Base-by-base conservation (phyloP, 108 stramenopile genomes). In the Stephanodiscus minutulus region DNA sequence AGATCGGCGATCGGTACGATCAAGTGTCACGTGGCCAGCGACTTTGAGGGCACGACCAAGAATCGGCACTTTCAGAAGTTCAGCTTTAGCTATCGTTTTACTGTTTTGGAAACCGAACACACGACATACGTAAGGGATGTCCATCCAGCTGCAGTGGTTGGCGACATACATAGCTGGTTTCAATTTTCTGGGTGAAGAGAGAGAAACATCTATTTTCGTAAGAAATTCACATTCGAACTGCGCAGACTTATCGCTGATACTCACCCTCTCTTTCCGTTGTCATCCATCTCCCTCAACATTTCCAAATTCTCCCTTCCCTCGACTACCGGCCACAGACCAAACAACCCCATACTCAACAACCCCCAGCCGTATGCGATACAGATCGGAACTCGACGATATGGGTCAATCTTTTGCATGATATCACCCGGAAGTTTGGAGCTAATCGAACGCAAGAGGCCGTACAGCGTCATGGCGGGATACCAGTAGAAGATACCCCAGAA, bases 91-190 rank as follows among this genome's bases (percentile, higher is more conserved):
- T 25, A 87, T 82, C 11, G 82, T 80, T 65, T 84, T 84, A 54
- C 84, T 83, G 47, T 84, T 84, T 6, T 47, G 71, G 17, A 66
- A 81, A 1, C 80, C 76, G n/a, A 84, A 73, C 33, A 77, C 46
- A 41, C 37, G 58, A 22, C 66, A 66, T 1, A 84, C 70, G 36
- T 58, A 84, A 0, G 80, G 80, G 17, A 87, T 87, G 49, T 87
- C 86, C 73, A 82, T 83, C 86, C 86, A 87, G 53, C 82, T 83
- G 20, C 66, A 67, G 63, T 87, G 86, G 37, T 87, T 87, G 29
- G 86, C 82, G 27, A 87, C 86, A 76, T 68, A 81, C 79, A 81
- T 82, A 1, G 73, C 75, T 22, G 83, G 59, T 76, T 73, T 62
- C 66, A 77, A 76, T 27, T 81, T 79, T 31, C 74, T 86, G 49